phyloP scores from a whole-genome alignment of 75 land plant genomes.

The Pseudotsuga menziesii region DNA sequence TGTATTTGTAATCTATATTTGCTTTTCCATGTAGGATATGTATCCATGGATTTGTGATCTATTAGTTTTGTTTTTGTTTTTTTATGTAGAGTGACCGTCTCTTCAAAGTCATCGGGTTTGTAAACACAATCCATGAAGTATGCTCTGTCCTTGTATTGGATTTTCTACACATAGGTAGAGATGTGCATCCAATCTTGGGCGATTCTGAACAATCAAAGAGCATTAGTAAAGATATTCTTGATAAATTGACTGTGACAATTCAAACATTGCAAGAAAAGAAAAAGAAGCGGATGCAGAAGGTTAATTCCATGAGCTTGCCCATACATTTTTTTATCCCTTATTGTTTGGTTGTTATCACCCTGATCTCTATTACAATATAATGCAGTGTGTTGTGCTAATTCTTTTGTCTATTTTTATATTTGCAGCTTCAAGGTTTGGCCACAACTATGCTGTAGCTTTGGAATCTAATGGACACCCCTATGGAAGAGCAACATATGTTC shows the following conservation, averaged over 20 bases:
- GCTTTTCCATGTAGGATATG: too few species aligned
- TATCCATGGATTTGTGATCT: too few species aligned
- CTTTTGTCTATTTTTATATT: too few species aligned
- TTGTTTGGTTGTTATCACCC: too few species aligned
- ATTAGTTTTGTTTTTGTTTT: too few species aligned
- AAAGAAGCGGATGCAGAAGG: conserved; percentile 49
- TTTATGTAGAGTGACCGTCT: conserved; percentile 74
- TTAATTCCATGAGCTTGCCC: too few species aligned
- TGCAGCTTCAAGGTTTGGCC: conserved; percentile 83
- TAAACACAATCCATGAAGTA: conserved; percentile 40
- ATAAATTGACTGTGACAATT: conserved; percentile 41
- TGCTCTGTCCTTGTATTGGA: conserved; percentile 65
- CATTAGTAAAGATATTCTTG: conserved; percentile 59
- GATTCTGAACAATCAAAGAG: conserved; percentile 40
- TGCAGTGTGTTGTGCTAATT: too few species aligned
- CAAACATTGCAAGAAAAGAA: conserved; percentile 46
- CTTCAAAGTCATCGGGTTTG: conserved; percentile 48
- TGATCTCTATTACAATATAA: too few species aligned
- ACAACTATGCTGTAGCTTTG: conserved; percentile 62
- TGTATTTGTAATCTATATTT: too few species aligned
- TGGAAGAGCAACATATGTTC: conserved; percentile 61
- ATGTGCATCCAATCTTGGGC: conserved; percentile 81
- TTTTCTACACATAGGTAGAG: conserved; percentile 43
- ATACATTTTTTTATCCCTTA: too few species aligned
- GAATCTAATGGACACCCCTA: conserved; percentile 82